Percentiles rank a stretch among this genome's conserved stretches.
These are phyloP conservation scores for Arxiozyma bovina DNA, from an alignment of 1,139 yeast species.

Conservation along the genomic window DNA sequence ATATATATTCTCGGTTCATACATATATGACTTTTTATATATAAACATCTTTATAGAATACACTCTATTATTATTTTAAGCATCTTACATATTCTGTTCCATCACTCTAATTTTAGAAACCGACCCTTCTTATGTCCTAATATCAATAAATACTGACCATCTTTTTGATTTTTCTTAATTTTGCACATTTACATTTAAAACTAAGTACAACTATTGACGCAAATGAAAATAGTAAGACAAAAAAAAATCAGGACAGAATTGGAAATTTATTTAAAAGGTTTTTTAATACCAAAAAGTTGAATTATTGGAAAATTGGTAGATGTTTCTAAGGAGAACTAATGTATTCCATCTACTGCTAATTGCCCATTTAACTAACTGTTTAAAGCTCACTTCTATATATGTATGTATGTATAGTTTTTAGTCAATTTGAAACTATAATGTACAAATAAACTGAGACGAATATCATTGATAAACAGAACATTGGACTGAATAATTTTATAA, in stretches of 20 bases:
- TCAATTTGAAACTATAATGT: not conserved
- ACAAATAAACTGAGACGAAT: not conserved
- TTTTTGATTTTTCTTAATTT: no score
- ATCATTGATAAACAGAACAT: not conserved
- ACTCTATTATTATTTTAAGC: not conserved
- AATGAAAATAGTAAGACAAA: not conserved
- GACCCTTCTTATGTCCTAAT: no score
- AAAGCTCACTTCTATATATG: no score
- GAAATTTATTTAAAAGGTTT: no score
- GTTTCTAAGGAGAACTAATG: not conserved
- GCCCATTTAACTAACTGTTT: not conserved
- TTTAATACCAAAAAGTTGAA: not conserved
- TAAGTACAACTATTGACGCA: not conserved
- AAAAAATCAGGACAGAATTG: not conserved
- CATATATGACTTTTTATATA: not conserved
- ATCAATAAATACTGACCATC: no score
- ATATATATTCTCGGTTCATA: not conserved
- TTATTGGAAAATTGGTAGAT: no score
- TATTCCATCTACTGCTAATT: no score
- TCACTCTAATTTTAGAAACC: no score
- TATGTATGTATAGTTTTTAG: not conserved
- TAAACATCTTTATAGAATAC: not conserved
- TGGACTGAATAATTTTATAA: slow-evolving; percentile 25
- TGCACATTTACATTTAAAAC: not conserved
- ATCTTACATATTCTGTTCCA: not conserved